Evolutionary conservation across 2,329 filamentous ascomycete genomes (phyloP).

Genomic region (Fusarium temperatum): DNA sequence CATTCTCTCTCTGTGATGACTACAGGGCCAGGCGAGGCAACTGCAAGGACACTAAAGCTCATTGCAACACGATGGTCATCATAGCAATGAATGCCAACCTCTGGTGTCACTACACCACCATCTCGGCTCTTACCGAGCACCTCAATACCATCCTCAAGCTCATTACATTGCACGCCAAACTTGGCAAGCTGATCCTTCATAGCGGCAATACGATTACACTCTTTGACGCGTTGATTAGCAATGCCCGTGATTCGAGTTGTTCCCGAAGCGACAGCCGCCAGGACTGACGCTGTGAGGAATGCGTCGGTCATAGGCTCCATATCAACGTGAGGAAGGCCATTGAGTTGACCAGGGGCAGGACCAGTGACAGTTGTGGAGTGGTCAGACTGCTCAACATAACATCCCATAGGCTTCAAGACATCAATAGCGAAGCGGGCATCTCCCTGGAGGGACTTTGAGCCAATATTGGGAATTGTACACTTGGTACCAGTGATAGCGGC

Average conservation of each 20-base stretch:
- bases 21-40: slow-evolving; percentile 75
- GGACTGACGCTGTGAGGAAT: slow-evolving; percentile 92
- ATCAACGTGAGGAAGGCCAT: slow-evolving; percentile 82
- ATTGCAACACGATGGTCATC: slow-evolving; percentile 98
- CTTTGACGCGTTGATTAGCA: slow-evolving; percentile 96
- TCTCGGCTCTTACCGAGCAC: slow-evolving; percentile 63
- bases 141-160: slow-evolving; percentile 95
- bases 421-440: slow-evolving; percentile 95
- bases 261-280: slow-evolving; percentile 87
- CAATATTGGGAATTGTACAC: slow-evolving; percentile 96
- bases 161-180: slow-evolving; percentile 85
- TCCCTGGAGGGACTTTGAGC: slow-evolving; percentile 88
- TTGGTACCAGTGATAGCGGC: slow-evolving; percentile 96
- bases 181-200: slow-evolving; percentile 96
- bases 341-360: slow-evolving; percentile 76
- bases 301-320: slow-evolving; percentile 99
- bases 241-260: slow-evolving; percentile 91
- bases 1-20: slow-evolving; percentile 91
- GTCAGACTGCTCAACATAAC: slow-evolving; percentile 83
- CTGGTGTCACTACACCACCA: slow-evolving; percentile 61
- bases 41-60: slow-evolving; percentile 92
- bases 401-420: slow-evolving; percentile 92
- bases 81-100: slow-evolving; percentile 85
- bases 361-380: slow-evolving; percentile 93
- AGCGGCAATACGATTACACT: slow-evolving; percentile 94